A percentile compares a stretch with the other conserved stretches of the same genome.
phyloP scores from a whole-genome alignment of 352 stramenopile genomes.

The Globisporangium radiosum region DNA sequence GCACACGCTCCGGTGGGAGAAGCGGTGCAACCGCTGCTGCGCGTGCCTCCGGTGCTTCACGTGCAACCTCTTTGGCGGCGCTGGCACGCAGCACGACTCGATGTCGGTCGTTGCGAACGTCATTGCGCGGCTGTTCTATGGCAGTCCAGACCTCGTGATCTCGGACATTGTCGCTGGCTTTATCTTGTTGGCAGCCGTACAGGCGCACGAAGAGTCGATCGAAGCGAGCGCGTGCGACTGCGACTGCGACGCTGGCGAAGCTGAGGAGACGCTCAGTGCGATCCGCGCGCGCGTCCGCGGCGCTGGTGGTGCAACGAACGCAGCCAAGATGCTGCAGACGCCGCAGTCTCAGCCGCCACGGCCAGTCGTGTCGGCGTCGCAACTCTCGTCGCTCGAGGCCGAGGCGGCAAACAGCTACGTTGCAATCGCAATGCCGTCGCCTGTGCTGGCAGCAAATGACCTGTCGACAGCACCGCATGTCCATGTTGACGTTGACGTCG shows the following conservation, averaged over 20 bases:
- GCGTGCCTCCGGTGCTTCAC: slow-evolving; percentile 79
- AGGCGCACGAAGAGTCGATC: slow-evolving; percentile 61
- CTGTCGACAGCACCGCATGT: slow-evolving; percentile 16
- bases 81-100: slow-evolving; percentile 78
- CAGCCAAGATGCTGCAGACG: not conserved
- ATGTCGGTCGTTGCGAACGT: slow-evolving; percentile 87
- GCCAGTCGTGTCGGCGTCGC: slow-evolving; percentile 10
- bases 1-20: slow-evolving; percentile 68
- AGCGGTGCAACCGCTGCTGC: slow-evolving; percentile 69
- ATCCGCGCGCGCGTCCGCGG: slow-evolving; percentile 37
- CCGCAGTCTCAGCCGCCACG: not conserved
- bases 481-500: too few relatives aligned
- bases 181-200: slow-evolving; percentile 70
- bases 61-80: slow-evolving; percentile 82
- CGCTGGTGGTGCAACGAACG: not conserved
- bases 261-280: slow-evolving; percentile 43
- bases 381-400: slow-evolving; percentile 18
- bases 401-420: slow-evolving; percentile 28
- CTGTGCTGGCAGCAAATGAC: not conserved
- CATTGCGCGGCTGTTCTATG: slow-evolving; percentile 80
- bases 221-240: slow-evolving; percentile 21
- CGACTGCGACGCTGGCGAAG: slow-evolving; percentile 24
- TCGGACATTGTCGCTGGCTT: slow-evolving; percentile 85
- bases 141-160: slow-evolving; percentile 81
- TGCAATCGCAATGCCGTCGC: slow-evolving; percentile 42